These are phyloP conservation scores for Asterophora parasitica DNA, from an alignment of 768 basidiomycete species.

Conservation along the genomic window DNA sequence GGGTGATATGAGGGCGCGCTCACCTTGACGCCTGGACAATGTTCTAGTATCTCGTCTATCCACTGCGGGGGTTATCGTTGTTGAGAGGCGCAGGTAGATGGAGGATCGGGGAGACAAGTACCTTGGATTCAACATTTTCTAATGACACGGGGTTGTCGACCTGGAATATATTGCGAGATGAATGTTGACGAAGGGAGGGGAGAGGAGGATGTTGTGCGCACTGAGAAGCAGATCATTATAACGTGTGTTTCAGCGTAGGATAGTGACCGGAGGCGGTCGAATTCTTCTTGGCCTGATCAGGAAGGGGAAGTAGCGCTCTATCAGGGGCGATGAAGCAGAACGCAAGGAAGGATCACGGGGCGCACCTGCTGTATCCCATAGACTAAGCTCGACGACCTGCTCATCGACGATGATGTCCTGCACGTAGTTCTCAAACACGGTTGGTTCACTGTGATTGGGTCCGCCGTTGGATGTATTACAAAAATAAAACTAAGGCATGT, in stretches of 20 bases:
- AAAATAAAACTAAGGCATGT: constrained; percentile 23
- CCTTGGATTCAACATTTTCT: constrained; percentile 95
- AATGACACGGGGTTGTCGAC: constrained; percentile 93
- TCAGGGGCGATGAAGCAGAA: constrained; percentile 27
- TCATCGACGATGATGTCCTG: constrained; percentile 87
- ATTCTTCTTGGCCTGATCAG: constrained; percentile 84
- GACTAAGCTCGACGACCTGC: constrained; percentile 80
- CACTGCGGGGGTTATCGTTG: constrained; percentile 46
- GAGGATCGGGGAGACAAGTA: constrained; percentile 19
- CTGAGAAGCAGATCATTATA: constrained; percentile 94
- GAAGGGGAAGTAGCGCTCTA: constrained; percentile 12
- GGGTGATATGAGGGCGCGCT: constrained; percentile 16
- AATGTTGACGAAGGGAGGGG: constrained; percentile 2
- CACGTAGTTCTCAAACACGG: constrained; percentile 97
- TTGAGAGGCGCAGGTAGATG: background rate
- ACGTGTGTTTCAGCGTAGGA: constrained; percentile 97
- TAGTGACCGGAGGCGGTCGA: constrained; percentile 89
- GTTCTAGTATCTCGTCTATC: constrained; percentile 88
- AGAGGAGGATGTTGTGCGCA: constrained; percentile 29
- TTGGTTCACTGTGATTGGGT: constrained; percentile 61
- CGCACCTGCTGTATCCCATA: constrained; percentile 98
- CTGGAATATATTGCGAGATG: constrained; percentile 28
- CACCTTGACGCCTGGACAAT: constrained; percentile 94
- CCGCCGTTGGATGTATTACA: constrained; percentile 4
- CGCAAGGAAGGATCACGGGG: constrained; percentile 16